Percentiles rank a stretch among this genome's conserved stretches.
Conservation (phyloP, 371 early-diverging fungal genomes). For the Thermomucor indicae-seudaticae region DNA sequence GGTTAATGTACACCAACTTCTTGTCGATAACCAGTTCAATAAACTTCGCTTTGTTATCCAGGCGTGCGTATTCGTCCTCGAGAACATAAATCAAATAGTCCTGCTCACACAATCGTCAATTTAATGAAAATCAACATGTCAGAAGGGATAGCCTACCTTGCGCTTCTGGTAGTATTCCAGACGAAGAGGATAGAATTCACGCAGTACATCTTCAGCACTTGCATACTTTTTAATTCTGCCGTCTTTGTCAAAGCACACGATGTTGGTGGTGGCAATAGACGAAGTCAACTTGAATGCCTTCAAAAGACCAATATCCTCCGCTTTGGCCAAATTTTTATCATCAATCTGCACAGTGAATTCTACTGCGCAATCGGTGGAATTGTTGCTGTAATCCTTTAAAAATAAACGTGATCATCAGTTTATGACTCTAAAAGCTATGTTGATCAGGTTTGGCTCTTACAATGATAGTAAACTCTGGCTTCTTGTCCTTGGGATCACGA, state of each 20-base stretch:
- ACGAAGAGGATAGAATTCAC: slow-evolving; percentile 92
- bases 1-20: slow-evolving; percentile 82
- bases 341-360: slow-evolving; percentile 83
- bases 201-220: slow-evolving; percentile 79
- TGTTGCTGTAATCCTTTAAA: slow-evolving; percentile 67
- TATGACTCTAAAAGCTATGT: too few species aligned
- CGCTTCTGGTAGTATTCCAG: slow-evolving; percentile 86
- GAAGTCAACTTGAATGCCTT: slow-evolving; percentile 83
- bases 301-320: slow-evolving; percentile 73
- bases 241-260: slow-evolving; percentile 96
- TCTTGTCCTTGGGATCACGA: slow-evolving; percentile 42
- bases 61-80: slow-evolving; percentile 66
- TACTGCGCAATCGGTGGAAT: slow-evolving; percentile 80
- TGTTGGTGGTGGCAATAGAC: slow-evolving; percentile 79
- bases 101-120: background rate
- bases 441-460: slow-evolving; percentile 5
- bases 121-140: background rate
- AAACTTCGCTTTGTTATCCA: slow-evolving; percentile 95
- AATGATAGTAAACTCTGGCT: slow-evolving; percentile 18
- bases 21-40: slow-evolving; percentile 90
- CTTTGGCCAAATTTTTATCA: slow-evolving; percentile 63
- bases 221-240: slow-evolving; percentile 89
- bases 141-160: slow-evolving; percentile 59
- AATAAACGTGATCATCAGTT: too few species aligned
- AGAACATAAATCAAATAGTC: slow-evolving; percentile 54